Evolutionary conservation across 768 basidiomycete species (phyloP), one percentile per base, ranked within the genome.

Genomic region (Chalciporus pseudorubinellus): DNA sequence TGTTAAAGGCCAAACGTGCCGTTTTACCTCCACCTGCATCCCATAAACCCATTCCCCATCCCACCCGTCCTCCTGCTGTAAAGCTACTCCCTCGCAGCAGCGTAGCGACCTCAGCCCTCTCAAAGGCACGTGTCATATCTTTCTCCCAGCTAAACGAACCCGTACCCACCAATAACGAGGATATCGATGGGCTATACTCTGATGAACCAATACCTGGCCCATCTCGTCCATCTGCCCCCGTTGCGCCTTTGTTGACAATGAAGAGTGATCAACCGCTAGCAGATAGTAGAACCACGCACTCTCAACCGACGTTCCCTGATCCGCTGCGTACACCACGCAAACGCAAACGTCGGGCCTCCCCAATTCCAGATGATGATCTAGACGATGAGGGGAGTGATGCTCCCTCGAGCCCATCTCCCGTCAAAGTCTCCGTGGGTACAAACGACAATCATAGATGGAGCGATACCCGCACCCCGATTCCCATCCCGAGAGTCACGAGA

Each of bases 1-100:
- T 74, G 44, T 61, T 82, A 53, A 79, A 77, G 57, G 72, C 64
- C 1, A 68, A 74, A 38, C 77, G 78, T 6, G 56, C 61, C 5
- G 46, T 45, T n/a, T 29, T 29, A 1, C 56, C 45, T 41, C 39
- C 43, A 6, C 59, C 51, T 7, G 56, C 51, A 22, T 41, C 34
- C 6, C 50, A 8, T 18, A 58, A 50, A 34, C 45, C 57, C 18
- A 14, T 31, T 31, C 7, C 29, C 29, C 29, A 31, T 12, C 33
- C 45, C 13, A 36, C 44, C 46, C 54, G 57, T 19, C 20, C 39
- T 51, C 52, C 58, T 31, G 20, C 34, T 44, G 39, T 56, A 46
- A 59, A 55, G 50, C 60, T 61, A 6, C 59, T 58, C 22, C 60
- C 57, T 46, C 61, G 50, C 46, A 64, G 54, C 31, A 39, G 52